These are phyloP conservation scores for Vishniacozyma victoriae DNA, from an alignment of 768 basidiomycete species.

Conservation along the genomic window DNA sequence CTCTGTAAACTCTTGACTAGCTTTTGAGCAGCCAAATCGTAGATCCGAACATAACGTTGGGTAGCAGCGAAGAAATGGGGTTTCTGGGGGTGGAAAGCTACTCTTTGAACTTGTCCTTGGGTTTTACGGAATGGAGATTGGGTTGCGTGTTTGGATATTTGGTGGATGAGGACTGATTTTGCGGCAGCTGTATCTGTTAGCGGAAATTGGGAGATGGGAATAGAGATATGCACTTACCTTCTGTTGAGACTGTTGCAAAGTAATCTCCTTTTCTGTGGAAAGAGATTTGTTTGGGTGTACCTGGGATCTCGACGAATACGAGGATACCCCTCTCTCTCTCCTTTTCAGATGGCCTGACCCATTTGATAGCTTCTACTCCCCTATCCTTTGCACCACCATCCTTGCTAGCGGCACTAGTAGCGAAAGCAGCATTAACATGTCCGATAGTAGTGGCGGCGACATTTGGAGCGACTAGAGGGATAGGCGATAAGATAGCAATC, in stretches of 20 bases:
- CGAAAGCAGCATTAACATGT: constrained; percentile 60
- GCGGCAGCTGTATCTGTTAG: constrained; percentile 65
- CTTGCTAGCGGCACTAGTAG: constrained; percentile 42
- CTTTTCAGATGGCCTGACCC: constrained; percentile 46
- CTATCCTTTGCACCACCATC: constrained; percentile 32
- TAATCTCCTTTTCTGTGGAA: constrained; percentile 98
- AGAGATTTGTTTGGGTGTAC: constrained; percentile 65
- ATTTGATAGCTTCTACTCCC: constrained; percentile 46
- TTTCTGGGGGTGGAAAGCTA: constrained; percentile 88
- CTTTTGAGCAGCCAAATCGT: constrained; percentile 90
- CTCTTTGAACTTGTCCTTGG: constrained; percentile 81
- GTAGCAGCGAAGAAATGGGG: constrained; percentile 98
- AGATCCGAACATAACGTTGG: constrained; percentile 89
- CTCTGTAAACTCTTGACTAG: constrained; percentile 87
- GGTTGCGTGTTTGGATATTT: constrained; percentile 84
- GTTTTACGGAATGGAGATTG: constrained; percentile 97
- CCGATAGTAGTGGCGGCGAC: constrained; percentile 59
- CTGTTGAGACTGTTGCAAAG: constrained; percentile 69
- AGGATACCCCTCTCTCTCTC: constrained; percentile 49
- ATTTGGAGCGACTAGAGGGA: constrained; percentile 59
- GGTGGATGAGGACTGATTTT: constrained; percentile 91
- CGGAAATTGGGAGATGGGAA: neutral
- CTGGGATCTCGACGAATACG: constrained; percentile 49
- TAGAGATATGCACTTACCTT: constrained; percentile 56
- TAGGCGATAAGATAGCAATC: constrained; percentile 49